These are phyloP conservation scores for Spergularia marina DNA, from an alignment of 148 eudicot species.

Conservation along the genomic window DNA sequence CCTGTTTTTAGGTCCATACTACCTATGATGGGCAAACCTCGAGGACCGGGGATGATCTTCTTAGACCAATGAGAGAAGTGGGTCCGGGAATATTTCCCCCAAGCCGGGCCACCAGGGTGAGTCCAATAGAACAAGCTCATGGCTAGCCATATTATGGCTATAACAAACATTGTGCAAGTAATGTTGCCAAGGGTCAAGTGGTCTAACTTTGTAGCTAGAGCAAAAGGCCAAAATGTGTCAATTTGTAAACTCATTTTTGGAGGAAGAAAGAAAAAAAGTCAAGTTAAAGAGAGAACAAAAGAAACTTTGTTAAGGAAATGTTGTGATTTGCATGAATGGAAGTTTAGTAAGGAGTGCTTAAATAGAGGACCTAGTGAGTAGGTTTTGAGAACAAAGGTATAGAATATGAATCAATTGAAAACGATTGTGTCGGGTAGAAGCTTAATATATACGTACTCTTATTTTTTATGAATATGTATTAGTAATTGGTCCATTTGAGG, in stretches of 20 bases:
- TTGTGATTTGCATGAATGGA: conserved; percentile 8
- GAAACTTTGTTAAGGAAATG: not conserved
- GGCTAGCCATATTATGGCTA: conserved; percentile 33
- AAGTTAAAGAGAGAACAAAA: not conserved
- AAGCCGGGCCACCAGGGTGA: conserved; percentile 77
- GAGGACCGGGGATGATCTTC: conserved; percentile 55
- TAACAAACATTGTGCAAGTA: conserved; percentile 10
- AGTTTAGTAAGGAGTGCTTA: conserved; percentile 17
- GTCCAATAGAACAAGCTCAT: conserved; percentile 57
- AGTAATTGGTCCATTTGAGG: not conserved
- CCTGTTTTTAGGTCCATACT: conserved; percentile 61
- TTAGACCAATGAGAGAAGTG: conserved; percentile 17
- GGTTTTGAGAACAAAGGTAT: not conserved
- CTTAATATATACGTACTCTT: not conserved
- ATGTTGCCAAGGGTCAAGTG: conserved; percentile 30
- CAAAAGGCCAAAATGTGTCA: conserved; percentile 61
- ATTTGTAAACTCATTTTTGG: conserved; percentile 32
- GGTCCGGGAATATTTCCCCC: conserved; percentile 50
- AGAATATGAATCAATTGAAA: conserved; percentile 24
- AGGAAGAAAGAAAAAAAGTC: not conserved
- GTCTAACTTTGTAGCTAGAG: conserved; percentile 50
- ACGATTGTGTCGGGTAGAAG: conserved; percentile 20
- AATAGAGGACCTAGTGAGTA: conserved; percentile 20
- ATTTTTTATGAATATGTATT: not conserved
- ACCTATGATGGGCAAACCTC: conserved; percentile 60